Evolutionary conservation across 768 basidiomycete species (phyloP), one percentile per base, ranked within the genome.

Genomic region (Collybia sordida): DNA sequence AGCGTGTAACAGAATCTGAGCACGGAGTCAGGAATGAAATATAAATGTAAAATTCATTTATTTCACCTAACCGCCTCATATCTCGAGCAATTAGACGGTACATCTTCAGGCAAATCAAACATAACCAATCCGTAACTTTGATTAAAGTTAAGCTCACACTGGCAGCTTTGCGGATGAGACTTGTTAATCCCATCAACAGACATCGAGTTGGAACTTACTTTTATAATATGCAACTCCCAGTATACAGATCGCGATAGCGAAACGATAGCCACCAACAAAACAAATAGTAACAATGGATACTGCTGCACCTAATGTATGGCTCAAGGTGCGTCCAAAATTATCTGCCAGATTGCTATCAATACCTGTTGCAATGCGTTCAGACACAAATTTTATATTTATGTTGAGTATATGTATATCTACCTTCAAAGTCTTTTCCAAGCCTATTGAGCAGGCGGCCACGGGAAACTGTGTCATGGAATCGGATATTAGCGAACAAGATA

Each of bases 381-480:
- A n/a, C n/a, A n/a, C n/a, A n/a, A n/a, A n/a, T n/a, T n/a, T n/a
- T n/a, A n/a, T n/a, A n/a, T n/a, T n/a, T n/a, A n/a, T n/a, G n/a
- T n/a, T n/a, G n/a, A n/a, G n/a, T n/a, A n/a, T n/a, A n/a, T n/a
- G n/a, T n/a, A n/a, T n/a, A n/a, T n/a, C n/a, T n/a, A n/a, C 77
- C 88, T 72, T 94, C 92, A 49, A 95, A 89, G 62, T 95, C 93
- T 65, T 95, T 95, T 37, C 93, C 93, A 54, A 90, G 88, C 40
- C 92, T 74, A 57, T 94, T 92, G 31, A 94, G 67, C 8, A 90
- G 70, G 2, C 93, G 82, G 4, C 94, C 94, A 31, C 91, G 82
- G 44, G 87, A 90, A 2, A 91, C 81, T 0, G 93, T 97, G 60
- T 97, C 94, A 58, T 96, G 94, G 76, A 97, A 96, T 36, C 93